phyloP scores from a whole-genome alignment of 441 rosid species.

The Euphorbia corollata region DNA sequence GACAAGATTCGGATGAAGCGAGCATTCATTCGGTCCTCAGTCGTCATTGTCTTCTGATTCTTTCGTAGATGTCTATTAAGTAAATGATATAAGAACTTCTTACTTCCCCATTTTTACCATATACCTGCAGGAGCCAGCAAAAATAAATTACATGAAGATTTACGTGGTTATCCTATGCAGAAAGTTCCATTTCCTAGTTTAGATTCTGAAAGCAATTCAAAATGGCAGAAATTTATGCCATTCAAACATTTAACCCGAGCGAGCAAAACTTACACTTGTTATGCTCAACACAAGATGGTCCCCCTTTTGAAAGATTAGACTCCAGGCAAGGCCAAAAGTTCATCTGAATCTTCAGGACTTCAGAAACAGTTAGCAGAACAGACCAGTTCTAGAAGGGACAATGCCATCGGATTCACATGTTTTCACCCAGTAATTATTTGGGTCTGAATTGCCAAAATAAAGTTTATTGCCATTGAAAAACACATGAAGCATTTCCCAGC shows the following conservation, averaged over 20 bases:
- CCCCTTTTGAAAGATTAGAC: slow-evolving; percentile 40
- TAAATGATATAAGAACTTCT: slow-evolving; percentile 44
- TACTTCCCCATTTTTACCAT: slow-evolving; percentile 78
- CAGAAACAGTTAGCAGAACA: slow-evolving; percentile 60
- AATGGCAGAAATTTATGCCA: too few relatives aligned
- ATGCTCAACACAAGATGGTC: slow-evolving; percentile 26
- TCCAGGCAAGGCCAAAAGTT: slow-evolving; percentile 66
- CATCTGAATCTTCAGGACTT: slow-evolving; percentile 77
- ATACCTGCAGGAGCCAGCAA: slow-evolving; percentile 37
- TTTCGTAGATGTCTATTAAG: slow-evolving; percentile 34
- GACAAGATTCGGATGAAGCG: neutral
- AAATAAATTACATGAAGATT: neutral
- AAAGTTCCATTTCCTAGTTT: neutral
- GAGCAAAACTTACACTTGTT: slow-evolving; percentile 43
- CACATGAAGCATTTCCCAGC: neutral
- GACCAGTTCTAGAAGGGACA: slow-evolving; percentile 61
- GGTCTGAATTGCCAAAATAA: slow-evolving; percentile 35
- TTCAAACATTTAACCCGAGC: too few relatives aligned
- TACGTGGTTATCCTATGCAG: neutral
- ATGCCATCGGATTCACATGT: slow-evolving; percentile 29
- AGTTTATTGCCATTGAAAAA: neutral
- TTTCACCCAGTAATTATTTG: slow-evolving; percentile 77
- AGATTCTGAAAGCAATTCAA: neutral
- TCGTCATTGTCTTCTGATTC: slow-evolving; percentile 21
- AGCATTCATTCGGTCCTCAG: slow-evolving; percentile 13